Base-by-base conservation (phyloP, 306 rosid genomes). In the Trichosanthes cucumerina region DNA sequence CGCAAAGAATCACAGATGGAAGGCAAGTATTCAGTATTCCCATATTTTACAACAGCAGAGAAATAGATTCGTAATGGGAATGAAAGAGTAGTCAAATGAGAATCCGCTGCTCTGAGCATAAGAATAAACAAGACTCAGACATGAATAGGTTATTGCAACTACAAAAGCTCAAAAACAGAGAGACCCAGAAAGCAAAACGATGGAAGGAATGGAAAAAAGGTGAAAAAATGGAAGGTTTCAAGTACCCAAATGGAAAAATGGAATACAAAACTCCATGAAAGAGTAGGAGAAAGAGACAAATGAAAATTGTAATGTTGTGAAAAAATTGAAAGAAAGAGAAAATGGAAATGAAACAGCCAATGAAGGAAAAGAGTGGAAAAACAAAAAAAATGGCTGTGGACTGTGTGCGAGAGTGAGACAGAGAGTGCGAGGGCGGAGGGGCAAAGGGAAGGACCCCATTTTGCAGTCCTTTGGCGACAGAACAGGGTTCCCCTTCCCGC, bases 401-500 rank as follows among this genome's bases (percentile, higher is more conserved):
- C 1, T 31, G 70, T 63, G 12, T 9, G 64, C 2, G 64, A 58
- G 64, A 11, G 34, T 12, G 64, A 10, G 4, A 4, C 16, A 23
- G 34, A 24, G 7, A 9, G 34, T 33, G 43, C 9, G 2, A 62
- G 21, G 5, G 43, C 43, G 2, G 28, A 5, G 53, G 4, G 53
- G 53, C 19, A 0, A 54, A 36, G 6, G 4, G 39, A 12, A 65
- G 4, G 82, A 78, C 39, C 62, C 64, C 72, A 38, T 49, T 19
- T 13, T n/a, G 24, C 64, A 43, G 78, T 41, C 84, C 89, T 83
- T 83, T 81, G 46, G 86, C 71, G 91, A 88, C 90, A 86, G 84
- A 88, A 81, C 86, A 81, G 89, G 86, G 31, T 18, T 65, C 24
- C 9, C 16, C 33, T 69, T 94, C 98, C 97, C 96, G 96, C 98